phyloP scores from a whole-genome alignment of 2,329 filamentous ascomycete species.

The Drechslerella dactyloides region DNA sequence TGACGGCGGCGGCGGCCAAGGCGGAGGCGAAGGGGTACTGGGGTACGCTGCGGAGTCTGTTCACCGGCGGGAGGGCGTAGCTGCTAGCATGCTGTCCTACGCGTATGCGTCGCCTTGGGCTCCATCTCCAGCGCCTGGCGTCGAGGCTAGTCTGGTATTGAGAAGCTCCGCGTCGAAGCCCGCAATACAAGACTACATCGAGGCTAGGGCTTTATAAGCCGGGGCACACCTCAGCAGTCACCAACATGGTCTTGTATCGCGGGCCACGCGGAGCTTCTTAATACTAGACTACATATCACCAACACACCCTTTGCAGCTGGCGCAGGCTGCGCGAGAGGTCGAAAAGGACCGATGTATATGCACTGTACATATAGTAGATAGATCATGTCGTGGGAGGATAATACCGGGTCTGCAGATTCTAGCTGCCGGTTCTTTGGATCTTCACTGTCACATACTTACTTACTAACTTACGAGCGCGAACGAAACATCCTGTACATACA shows the following conservation, averaged over 20 bases:
- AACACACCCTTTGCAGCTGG: too few species aligned
- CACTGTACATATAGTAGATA: conserved; percentile 27
- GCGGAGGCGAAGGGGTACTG: conserved; percentile 47
- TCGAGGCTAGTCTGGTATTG: too few species aligned
- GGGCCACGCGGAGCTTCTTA: too few species aligned
- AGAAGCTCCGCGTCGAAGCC: too few species aligned
- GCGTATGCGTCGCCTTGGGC: too few species aligned
- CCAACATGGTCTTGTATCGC: too few species aligned
- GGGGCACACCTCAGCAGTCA: too few species aligned
- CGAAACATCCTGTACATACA: conserved; percentile 44
- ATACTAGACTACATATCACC: too few species aligned
- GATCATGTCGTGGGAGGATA: not conserved
- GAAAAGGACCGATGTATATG: conserved; percentile 1
- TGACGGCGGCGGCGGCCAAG: conserved; percentile 23
- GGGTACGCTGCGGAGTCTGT: conserved; percentile 37
- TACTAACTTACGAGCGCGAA: conserved; percentile 16
- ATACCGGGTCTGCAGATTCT: not conserved
- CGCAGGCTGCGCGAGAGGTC: too few species aligned
- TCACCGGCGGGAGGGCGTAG: conserved; percentile 33
- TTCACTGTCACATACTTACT: conserved; percentile 49
- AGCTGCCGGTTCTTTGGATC: conserved; percentile 22
- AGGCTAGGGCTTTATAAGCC: too few species aligned
- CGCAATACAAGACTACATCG: too few species aligned
- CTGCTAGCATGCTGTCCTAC: not conserved
- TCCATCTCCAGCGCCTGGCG: too few species aligned